Evolutionary conservation across 2,329 filamentous ascomycete genomes (phyloP).

Genomic region (Sporothrix humicola): DNA sequence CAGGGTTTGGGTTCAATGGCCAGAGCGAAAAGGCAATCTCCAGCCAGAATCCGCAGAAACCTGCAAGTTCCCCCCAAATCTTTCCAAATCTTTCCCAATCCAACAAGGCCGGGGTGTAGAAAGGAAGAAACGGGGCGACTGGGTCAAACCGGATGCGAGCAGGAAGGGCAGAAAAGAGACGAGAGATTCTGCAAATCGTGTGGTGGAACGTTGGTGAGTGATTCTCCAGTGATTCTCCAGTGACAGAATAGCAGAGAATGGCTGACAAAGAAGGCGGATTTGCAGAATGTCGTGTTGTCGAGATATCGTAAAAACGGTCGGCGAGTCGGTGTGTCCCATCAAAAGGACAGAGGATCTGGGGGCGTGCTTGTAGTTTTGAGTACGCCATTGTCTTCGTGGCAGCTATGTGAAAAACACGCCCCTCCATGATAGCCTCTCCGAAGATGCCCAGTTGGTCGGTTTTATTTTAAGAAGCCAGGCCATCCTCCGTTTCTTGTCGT

Average conservation of each 20-base stretch:
- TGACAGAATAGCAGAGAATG: too few species aligned
- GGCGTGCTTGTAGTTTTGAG: not conserved
- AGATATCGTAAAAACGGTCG: slow-evolving; percentile 7
- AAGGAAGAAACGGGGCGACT: slow-evolving; percentile 1
- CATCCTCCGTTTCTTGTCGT: not conserved
- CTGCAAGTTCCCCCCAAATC: not conserved
- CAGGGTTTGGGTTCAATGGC: slow-evolving; percentile 35
- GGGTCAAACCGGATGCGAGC: slow-evolving; percentile 26
- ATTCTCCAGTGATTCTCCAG: too few species aligned
- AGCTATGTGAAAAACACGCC: slow-evolving; percentile 16
- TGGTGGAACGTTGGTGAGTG: not conserved
- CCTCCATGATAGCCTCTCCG: not conserved
- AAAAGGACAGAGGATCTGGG: not conserved
- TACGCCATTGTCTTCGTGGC: not conserved
- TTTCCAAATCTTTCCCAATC: not conserved
- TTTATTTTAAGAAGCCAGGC: slow-evolving; percentile 16
- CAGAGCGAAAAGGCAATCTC: slow-evolving; percentile 29
- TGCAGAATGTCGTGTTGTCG: slow-evolving; percentile 4
- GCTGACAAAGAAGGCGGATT: not conserved
- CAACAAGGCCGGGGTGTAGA: not conserved
- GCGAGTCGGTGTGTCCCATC: not conserved
- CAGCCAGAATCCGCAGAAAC: not conserved
- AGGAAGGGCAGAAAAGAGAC: not conserved
- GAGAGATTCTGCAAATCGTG: slow-evolving; percentile 6
- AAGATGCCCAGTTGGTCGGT: not conserved